These are phyloP conservation scores for Mrakia blollopis DNA, from an alignment of 768 basidiomycete species.

Conservation along the genomic window DNA sequence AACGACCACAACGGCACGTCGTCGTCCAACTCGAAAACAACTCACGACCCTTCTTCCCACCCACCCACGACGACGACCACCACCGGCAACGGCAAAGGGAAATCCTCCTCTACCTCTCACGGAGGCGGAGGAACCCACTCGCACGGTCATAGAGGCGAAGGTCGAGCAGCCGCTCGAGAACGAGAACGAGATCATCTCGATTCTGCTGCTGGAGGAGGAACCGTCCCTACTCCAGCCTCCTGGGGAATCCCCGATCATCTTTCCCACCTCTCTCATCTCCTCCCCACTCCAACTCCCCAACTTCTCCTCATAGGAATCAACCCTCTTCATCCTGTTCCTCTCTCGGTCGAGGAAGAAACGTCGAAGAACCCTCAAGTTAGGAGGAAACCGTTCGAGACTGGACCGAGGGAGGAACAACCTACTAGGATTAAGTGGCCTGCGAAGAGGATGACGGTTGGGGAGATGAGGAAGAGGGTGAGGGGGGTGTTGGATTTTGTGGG, in stretches of 20 bases:
- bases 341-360: too few relatives aligned
- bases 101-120: too few relatives aligned
- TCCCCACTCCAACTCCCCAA: conserved; percentile 55
- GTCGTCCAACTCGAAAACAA: too few relatives aligned
- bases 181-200: conserved; percentile 14
- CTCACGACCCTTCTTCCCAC: too few relatives aligned
- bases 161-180: neutral
- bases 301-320: conserved; percentile 1
- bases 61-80: too few relatives aligned
- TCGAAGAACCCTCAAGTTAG: neutral
- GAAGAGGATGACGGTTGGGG: conserved; percentile 58
- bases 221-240: neutral
- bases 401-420: conserved; percentile 40
- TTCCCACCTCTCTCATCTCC: conserved; percentile 72
- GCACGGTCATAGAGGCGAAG: conserved; percentile 67
- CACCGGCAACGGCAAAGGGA: neutral
- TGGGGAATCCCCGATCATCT: conserved; percentile 95
- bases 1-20: neutral
- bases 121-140: conserved; percentile 51
- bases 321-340: neutral
- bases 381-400: neutral
- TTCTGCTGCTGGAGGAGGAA: conserved; percentile 27
- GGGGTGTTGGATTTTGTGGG: conserved; percentile 91
- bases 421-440: conserved; percentile 83
- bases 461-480: conserved; percentile 43